These are phyloP conservation scores for Pyrus pyrifolia DNA, from an alignment of 306 rosid species.

Conservation along the genomic window DNA sequence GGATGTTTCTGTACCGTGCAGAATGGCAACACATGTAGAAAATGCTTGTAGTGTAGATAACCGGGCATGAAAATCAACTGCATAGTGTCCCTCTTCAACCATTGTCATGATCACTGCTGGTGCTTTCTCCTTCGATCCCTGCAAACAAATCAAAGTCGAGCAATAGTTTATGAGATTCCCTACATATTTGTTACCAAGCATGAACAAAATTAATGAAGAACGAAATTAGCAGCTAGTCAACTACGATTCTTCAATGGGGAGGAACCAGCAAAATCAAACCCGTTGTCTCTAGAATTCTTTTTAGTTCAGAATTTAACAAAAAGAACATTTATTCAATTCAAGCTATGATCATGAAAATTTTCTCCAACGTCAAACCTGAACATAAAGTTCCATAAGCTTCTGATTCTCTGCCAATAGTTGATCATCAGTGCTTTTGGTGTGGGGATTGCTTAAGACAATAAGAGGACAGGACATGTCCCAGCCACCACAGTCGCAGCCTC, in stretches of 20 bases:
- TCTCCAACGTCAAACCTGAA: slow-evolving; percentile 48
- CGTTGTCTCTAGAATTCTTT: neutral
- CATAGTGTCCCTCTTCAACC: slow-evolving; percentile 69
- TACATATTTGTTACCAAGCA: neutral
- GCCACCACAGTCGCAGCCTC: slow-evolving; percentile 96
- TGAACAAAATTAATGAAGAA: neutral
- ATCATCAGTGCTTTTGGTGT: slow-evolving; percentile 40
- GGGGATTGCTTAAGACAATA: slow-evolving; percentile 59
- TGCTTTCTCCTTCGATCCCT: slow-evolving; percentile 72
- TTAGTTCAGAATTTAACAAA: neutral
- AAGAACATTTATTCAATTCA: neutral
- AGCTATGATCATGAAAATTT: slow-evolving; percentile 17
- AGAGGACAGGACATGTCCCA: slow-evolving; percentile 99
- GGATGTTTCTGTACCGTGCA: slow-evolving; percentile 59
- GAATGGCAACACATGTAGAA: slow-evolving; percentile 74
- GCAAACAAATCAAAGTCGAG: slow-evolving; percentile 14
- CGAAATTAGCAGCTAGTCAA: neutral
- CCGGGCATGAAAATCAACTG: slow-evolving; percentile 84
- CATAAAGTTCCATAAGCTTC: slow-evolving; percentile 55
- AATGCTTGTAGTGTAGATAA: slow-evolving; percentile 85
- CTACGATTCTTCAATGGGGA: neutral
- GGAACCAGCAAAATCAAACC: neutral
- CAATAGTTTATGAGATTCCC: slow-evolving; percentile 1
- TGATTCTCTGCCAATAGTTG: slow-evolving; percentile 41
- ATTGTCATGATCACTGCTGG: slow-evolving; percentile 64